Evolutionary conservation across 2,329 filamentous ascomycete species (phyloP).

Genomic region (Neoscytalidium dimidiatum): DNA sequence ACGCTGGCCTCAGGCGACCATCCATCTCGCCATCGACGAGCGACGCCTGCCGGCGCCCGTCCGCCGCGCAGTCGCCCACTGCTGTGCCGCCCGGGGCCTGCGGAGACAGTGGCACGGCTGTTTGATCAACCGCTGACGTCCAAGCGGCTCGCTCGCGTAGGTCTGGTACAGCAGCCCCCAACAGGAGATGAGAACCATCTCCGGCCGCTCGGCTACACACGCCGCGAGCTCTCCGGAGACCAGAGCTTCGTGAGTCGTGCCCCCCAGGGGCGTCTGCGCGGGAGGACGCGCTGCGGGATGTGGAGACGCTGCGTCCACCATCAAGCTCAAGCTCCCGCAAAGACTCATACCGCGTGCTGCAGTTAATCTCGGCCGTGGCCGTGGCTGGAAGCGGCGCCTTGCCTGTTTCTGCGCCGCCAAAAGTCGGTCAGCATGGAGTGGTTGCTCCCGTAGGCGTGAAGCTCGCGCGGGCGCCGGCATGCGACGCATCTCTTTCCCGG

Average conservation of each 20-base stretch:
- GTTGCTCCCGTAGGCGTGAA: background rate
- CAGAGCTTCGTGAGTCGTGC: slow-evolving; percentile 15
- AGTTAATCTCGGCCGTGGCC: slow-evolving; percentile 9
- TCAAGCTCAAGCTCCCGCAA: slow-evolving; percentile 14
- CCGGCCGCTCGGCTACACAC: slow-evolving; percentile 2
- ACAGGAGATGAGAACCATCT: slow-evolving; percentile 9
- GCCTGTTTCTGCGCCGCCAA: background rate
- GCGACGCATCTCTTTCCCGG: slow-evolving; percentile 10
- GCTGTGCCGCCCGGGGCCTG: background rate
- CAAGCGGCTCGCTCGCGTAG: background rate
- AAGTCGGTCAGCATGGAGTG: slow-evolving; percentile 8
- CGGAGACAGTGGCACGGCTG: background rate
- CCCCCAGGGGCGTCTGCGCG: slow-evolving; percentile 3
- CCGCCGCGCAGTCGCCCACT: background rate
- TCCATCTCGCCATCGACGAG: background rate
- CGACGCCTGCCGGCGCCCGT: background rate
- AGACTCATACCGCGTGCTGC: background rate
- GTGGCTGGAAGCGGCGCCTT: background rate
- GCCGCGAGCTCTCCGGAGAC: background rate
- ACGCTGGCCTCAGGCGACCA: background rate
- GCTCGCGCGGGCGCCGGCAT: slow-evolving; percentile 2
- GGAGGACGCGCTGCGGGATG: slow-evolving; percentile 12
- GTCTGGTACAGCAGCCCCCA: background rate
- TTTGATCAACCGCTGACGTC: slow-evolving; percentile 8
- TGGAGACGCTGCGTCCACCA: background rate